Conservation (phyloP, 768 basidiomycete species). For the Lactarius hengduanensis region DNA sequence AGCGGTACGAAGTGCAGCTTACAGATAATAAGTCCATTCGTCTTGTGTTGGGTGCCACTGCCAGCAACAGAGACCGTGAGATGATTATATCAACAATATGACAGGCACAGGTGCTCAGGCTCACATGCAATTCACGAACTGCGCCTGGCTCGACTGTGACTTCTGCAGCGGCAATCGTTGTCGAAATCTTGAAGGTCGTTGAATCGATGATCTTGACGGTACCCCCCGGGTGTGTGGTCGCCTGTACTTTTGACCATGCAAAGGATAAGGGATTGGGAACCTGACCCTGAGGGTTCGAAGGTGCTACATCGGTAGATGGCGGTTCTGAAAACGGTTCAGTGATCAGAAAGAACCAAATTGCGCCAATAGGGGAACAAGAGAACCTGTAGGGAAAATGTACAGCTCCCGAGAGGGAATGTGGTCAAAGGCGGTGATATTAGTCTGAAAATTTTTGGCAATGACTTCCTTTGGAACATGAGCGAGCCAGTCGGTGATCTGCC, state of each 20-base stretch:
- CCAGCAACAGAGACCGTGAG: not conserved
- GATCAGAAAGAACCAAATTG: not conserved
- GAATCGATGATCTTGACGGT: conserved; percentile 46
- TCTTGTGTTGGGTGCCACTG: conserved; percentile 72
- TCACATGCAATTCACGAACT: conserved; percentile 59
- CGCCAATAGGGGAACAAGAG: not conserved
- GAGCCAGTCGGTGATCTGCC: conserved; percentile 37
- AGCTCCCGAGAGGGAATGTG: conserved; percentile 34
- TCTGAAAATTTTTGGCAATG: conserved; percentile 39
- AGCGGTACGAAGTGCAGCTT: conserved; percentile 28
- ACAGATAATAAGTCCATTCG: conserved; percentile 62
- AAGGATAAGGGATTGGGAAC: conserved; percentile 49
- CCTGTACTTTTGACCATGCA: conserved; percentile 45
- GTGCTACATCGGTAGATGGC: conserved; percentile 37
- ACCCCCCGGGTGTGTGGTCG: conserved; percentile 46
- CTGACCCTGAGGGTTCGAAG: conserved; percentile 45
- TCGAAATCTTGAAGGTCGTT: conserved; percentile 51
- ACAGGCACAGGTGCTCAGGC: conserved; percentile 22
- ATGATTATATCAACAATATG: not conserved
- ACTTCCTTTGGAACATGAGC: conserved; percentile 39
- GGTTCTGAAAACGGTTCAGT: conserved; percentile 26
- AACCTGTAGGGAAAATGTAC: conserved; percentile 36
- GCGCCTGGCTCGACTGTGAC: conserved; percentile 58
- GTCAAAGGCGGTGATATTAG: conserved; percentile 34
- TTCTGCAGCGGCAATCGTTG: conserved; percentile 54